These are phyloP conservation scores for Psilocybe cubensis DNA, from an alignment of 768 basidiomycete genomes.

Conservation along the genomic window DNA sequence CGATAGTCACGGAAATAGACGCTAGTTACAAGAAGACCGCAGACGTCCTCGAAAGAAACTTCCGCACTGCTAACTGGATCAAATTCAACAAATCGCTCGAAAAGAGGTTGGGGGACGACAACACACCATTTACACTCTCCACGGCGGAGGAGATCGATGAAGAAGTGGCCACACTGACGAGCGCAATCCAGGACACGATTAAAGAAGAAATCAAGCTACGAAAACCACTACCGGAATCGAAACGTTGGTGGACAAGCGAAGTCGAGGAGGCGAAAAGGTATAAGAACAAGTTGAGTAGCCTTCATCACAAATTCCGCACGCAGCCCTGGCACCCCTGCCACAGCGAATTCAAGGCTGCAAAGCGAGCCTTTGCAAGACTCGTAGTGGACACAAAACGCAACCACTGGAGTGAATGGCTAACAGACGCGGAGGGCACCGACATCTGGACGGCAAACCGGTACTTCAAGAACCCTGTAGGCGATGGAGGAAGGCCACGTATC, in stretches of 20 bases:
- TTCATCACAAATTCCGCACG: too few species aligned
- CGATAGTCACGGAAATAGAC: constrained; percentile 24
- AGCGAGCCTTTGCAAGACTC: neutral
- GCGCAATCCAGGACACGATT: too few species aligned
- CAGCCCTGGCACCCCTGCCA: too few species aligned
- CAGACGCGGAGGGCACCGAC: constrained; percentile 5
- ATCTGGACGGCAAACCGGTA: constrained; percentile 20
- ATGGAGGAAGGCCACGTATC: constrained; percentile 19
- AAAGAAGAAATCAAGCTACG: too few species aligned
- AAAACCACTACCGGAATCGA: too few species aligned
- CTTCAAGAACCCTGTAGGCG: constrained; percentile 10
- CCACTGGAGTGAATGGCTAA: constrained; percentile 31
- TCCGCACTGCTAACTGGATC: constrained; percentile 30
- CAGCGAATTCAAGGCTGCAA: neutral
- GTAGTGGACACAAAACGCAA: constrained; percentile 20
- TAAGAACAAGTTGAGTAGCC: too few species aligned
- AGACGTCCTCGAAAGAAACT: constrained; percentile 21
- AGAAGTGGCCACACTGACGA: too few species aligned
- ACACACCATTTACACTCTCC: neutral
- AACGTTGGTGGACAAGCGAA: too few species aligned
- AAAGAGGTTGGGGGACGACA: neutral
- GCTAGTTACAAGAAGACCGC: neutral
- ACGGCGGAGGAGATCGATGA: constrained; percentile 1
- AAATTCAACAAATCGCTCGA: constrained; percentile 24
- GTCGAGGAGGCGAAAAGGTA: too few species aligned